These are phyloP conservation scores for Xylariales sp. DNA, from an alignment of 2,329 filamentous ascomycete species.

Conservation along the genomic window DNA sequence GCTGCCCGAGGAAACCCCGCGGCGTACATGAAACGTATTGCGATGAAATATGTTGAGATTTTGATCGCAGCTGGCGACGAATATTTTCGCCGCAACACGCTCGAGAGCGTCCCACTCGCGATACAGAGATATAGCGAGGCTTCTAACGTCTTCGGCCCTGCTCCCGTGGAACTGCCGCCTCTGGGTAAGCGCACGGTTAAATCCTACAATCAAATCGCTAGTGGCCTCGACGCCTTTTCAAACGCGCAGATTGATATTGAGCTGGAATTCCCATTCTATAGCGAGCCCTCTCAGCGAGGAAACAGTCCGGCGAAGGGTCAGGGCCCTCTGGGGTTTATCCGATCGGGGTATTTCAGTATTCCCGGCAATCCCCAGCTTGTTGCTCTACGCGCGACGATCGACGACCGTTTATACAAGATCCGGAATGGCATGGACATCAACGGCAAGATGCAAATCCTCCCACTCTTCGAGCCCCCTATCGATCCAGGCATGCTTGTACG, in stretches of 20 bases:
- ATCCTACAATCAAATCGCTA: too few relatives aligned
- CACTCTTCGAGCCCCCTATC: slow-evolving; percentile 19
- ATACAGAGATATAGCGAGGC: slow-evolving; percentile 26
- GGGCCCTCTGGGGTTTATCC: too few relatives aligned
- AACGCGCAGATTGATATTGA: slow-evolving; percentile 14
- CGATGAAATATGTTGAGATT: slow-evolving; percentile 23
- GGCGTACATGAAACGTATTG: slow-evolving; percentile 25
- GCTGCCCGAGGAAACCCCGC: slow-evolving; percentile 11
- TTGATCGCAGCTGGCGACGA: slow-evolving; percentile 21
- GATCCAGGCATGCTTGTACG: slow-evolving; percentile 7
- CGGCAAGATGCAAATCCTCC: background rate
- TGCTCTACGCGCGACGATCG: background rate
- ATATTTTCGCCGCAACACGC: slow-evolving; percentile 14
- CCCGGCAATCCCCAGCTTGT: slow-evolving; percentile 15
- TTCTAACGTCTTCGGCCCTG: slow-evolving; percentile 20
- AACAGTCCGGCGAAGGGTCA: too few relatives aligned
- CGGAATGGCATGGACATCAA: slow-evolving; percentile 20
- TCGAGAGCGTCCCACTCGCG: slow-evolving; percentile 16
- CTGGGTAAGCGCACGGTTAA: too few relatives aligned
- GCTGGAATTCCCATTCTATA: slow-evolving; percentile 22
- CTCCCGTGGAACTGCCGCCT: too few relatives aligned
- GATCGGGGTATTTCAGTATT: slow-evolving; percentile 11
- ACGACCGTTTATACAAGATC: slow-evolving; percentile 21
- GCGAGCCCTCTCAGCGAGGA: too few relatives aligned
- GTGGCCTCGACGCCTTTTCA: slow-evolving; percentile 5